Base-by-base conservation (phyloP, 768 basidiomycete genomes). In the Leccinum fibrillosum region DNA sequence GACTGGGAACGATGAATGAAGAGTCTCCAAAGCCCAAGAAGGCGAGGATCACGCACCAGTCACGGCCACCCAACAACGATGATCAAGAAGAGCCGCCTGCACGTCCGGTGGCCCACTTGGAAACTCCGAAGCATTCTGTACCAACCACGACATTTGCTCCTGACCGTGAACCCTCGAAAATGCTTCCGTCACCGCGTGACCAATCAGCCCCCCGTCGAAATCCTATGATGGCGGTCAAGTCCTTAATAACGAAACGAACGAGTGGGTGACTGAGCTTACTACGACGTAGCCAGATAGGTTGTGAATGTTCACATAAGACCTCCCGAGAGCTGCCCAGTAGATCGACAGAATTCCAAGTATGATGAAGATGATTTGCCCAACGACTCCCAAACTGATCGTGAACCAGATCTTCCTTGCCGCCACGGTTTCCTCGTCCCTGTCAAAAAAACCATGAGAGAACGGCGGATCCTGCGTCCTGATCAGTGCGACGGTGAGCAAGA, bases 311-410 rank as follows among this genome's bases (percentile, higher is more conserved):
- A 58, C 45, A 5, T 70, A 76, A 10, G 76, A 76, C 54, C 76
- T 76, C 72, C 82, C 83, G 4, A 83, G 68, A 12, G 81, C 78
- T 10, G 82, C 84, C 84, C 84, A 87, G 67, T 81, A 86, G 49
- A 87, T 84, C 2, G 83, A 69, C 56, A 86, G 70, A 21, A 85
- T 72, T 0, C 68, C 71, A 59, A 83, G 78, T 45, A 86, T 79
- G 21, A 78, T 65, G 34, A 83, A 47, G 13, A 75, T 65, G 17
- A 82, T 65, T 26, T 78, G 54, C 12, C 74, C 60, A 2, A 73
- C 66, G 17, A 76, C 74, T 10, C 65, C 57, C 6, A 77, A 5
- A 49, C 83, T 70, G 3, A 75, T 73, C 62, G 70, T 77, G 51
- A 80, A 55, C 72, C 82, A 85, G 10, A 66, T 56, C 26, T 53